phyloP scores from a whole-genome alignment of 345 rosid genomes.

The Sonneratia alba region DNA sequence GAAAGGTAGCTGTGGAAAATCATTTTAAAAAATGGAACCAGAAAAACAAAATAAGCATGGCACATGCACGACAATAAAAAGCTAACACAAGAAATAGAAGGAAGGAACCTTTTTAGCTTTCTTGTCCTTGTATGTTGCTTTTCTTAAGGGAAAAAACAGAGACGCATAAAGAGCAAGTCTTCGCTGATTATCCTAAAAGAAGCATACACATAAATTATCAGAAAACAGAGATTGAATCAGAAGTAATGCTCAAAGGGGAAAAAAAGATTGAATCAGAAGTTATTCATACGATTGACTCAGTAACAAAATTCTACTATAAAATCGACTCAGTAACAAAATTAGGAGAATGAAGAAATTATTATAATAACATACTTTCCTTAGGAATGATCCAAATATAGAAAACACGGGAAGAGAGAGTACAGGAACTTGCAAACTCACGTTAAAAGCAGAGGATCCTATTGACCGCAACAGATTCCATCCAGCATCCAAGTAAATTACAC shows the following conservation, averaged over 20 bases:
- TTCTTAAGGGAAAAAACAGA: constrained; percentile 66
- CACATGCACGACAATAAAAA: not conserved
- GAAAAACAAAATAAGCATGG: not conserved
- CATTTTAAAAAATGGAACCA: not conserved
- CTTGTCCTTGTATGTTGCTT: constrained; percentile 38
- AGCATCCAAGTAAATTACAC: constrained; percentile 55
- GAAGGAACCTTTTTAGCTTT: constrained; percentile 58
- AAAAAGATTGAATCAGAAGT: not conserved
- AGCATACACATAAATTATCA: constrained; percentile 3
- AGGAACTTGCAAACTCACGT: constrained; percentile 33
- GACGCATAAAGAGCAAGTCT: constrained; percentile 75
- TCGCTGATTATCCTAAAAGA: constrained; percentile 60
- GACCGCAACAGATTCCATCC: constrained; percentile 53
- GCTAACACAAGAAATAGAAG: not conserved
- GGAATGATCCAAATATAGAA: not conserved
- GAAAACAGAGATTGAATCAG: not conserved
- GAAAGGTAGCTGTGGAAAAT: not conserved
- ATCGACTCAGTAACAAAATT: not conserved
- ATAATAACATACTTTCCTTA: not conserved
- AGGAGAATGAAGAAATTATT: not conserved
- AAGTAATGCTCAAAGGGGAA: too few species aligned
- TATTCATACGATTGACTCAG: not conserved
- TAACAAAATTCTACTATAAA: not conserved
- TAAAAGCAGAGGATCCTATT: constrained; percentile 39
- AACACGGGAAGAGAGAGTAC: not conserved